phyloP scores from a whole-genome alignment of 83 land plant genomes.

The Thuja plicata region DNA sequence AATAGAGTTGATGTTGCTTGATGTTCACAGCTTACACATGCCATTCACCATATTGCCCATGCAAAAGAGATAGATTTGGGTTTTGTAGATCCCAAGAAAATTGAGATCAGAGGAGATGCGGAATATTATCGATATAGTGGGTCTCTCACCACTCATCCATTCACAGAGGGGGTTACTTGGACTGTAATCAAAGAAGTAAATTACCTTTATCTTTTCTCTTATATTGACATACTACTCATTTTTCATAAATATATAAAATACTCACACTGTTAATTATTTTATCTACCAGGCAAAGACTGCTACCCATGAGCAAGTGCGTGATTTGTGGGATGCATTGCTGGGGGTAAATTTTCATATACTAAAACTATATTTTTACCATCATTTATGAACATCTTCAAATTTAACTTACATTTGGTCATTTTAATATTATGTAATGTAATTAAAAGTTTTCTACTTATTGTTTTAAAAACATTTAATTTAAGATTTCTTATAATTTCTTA shows the following conservation, averaged over 20 bases:
- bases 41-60: neutral
- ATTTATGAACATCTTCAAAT: too few species aligned
- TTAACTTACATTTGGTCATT: too few species aligned
- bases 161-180: slow-evolving; percentile 60
- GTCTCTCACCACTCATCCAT: slow-evolving; percentile 62
- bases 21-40: neutral
- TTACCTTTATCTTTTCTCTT: neutral
- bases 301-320: slow-evolving; percentile 29
- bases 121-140: slow-evolving; percentile 57
- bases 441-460: too few species aligned
- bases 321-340: slow-evolving; percentile 29
- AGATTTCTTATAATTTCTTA: too few species aligned
- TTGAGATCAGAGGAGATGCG: neutral
- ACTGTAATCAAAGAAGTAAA: slow-evolving; percentile 39
- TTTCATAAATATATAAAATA: neutral
- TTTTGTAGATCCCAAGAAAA: neutral
- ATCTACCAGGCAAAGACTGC: slow-evolving; percentile 43
- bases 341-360: slow-evolving; percentile 22
- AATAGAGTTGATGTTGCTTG: neutral
- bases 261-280: neutral
- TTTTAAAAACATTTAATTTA: too few species aligned
- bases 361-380: too few species aligned
- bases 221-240: too few species aligned
- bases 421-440: too few species aligned
- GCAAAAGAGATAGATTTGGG: neutral